Conservation (phyloP, 148 eudicot species). For the Camellia sinensis region DNA sequence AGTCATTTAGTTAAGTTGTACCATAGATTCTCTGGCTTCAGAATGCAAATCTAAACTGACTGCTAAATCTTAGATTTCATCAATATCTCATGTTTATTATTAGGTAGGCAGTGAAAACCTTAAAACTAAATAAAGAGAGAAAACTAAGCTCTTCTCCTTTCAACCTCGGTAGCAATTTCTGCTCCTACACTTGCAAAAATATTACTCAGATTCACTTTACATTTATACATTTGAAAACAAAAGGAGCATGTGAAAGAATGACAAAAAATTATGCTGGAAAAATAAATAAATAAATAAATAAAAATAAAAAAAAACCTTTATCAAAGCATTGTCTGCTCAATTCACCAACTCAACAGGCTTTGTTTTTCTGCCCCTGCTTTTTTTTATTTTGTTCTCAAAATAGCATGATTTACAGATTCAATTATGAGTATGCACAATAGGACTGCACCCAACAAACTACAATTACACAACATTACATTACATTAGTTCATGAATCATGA, state of each 20-base stretch:
- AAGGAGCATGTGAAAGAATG: not conserved
- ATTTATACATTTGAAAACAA: not conserved
- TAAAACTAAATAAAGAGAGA: not conserved
- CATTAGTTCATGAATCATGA: too few species aligned
- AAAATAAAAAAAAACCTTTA: not conserved
- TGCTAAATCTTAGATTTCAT: slow-evolving; percentile 1
- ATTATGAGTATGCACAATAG: not conserved
- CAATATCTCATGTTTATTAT: not conserved
- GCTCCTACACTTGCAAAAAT: not conserved
- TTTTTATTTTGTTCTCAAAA: too few species aligned
- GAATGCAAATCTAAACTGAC: not conserved
- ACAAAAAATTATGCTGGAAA: not conserved
- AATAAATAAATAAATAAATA: too few species aligned
- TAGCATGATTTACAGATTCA: not conserved
- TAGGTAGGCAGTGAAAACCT: not conserved
- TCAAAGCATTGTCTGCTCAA: not conserved
- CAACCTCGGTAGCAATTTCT: not conserved
- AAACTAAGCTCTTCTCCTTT: not conserved
- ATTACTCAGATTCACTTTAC: not conserved
- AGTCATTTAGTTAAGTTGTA: not conserved
- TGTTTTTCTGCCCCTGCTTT: not conserved
- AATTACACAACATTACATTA: not conserved
- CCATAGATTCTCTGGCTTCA: not conserved
- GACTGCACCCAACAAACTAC: not conserved
- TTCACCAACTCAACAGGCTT: not conserved